Conservation (phyloP, 257 asterid genomes). For the Fraxinus excelsior region DNA sequence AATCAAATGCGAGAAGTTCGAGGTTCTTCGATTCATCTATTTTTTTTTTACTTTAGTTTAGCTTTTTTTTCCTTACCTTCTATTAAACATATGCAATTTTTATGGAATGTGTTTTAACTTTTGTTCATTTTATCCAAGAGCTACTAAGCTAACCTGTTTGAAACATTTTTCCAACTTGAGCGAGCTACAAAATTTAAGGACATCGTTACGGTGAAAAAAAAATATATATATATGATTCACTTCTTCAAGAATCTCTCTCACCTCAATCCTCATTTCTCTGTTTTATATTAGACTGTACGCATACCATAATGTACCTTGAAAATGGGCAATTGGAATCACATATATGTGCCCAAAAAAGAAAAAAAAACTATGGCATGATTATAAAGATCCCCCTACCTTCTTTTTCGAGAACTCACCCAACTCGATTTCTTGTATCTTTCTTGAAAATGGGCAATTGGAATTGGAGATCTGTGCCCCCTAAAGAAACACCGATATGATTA, state of each 20-base stretch:
- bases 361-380: constrained; percentile 40
- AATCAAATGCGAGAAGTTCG: not conserved
- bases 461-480: constrained; percentile 52
- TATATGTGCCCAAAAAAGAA: constrained; percentile 51
- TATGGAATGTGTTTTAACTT: constrained; percentile 20
- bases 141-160: not conserved
- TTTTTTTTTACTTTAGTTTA: constrained; percentile 14
- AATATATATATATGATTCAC: too few species aligned
- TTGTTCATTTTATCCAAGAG: not conserved
- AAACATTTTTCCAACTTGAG: not conserved
- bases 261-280: not conserved
- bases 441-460: too few species aligned
- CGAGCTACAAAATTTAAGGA: too few species aligned
- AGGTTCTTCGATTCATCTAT: not conserved
- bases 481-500: constrained; percentile 42
- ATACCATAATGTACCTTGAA: not conserved
- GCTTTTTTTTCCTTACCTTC: constrained; percentile 12
- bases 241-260: not conserved
- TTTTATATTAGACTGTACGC: not conserved
- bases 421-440: constrained; percentile 13
- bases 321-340: constrained; percentile 71
- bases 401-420: constrained; percentile 40
- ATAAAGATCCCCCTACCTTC: constrained; percentile 53
- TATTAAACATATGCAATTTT: constrained; percentile 26
- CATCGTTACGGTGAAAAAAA: too few species aligned